Conservation (phyloP, 192 early-diverging fungal species). For the Coemansia sp. region DNA sequence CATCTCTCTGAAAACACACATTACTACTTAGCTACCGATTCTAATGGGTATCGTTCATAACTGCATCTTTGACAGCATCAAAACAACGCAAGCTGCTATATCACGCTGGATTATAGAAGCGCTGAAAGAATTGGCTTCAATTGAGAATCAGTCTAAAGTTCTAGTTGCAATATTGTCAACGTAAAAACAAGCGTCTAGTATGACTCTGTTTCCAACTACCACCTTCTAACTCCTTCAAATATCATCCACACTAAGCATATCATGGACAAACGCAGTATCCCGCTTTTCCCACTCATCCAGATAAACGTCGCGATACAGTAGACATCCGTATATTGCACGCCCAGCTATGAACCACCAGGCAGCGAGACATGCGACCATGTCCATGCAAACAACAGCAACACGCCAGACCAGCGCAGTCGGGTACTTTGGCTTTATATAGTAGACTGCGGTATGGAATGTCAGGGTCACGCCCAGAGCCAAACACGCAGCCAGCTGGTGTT, state of each 20-base stretch:
- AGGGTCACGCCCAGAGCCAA: constrained; percentile 1
- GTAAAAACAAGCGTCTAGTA: no score
- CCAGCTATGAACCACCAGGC: constrained; percentile 40
- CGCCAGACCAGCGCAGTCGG: constrained; percentile 22
- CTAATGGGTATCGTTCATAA: no score
- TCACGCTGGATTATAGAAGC: no score
- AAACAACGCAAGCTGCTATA: no score
- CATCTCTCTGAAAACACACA: no score
- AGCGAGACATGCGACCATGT: constrained; percentile 17
- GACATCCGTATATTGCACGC: constrained; percentile 14
- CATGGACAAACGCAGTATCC: neutral
- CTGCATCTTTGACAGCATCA: no score
- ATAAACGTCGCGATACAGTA: constrained; percentile 7
- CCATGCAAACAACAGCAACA: constrained; percentile 17
- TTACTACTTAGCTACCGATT: no score
- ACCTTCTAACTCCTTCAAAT: no score
- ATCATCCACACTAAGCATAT: neutral
- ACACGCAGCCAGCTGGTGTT: neutral
- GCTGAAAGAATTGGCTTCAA: no score
- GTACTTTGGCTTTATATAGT: constrained; percentile 25
- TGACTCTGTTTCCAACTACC: no score
- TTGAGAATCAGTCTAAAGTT: no score
- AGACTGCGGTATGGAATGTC: constrained; percentile 23
- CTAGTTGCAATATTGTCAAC: no score
- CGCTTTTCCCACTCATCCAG: constrained; percentile 14